Conservation (phyloP, 108 stramenopile species). For the Epipyxis sp. region DNA sequence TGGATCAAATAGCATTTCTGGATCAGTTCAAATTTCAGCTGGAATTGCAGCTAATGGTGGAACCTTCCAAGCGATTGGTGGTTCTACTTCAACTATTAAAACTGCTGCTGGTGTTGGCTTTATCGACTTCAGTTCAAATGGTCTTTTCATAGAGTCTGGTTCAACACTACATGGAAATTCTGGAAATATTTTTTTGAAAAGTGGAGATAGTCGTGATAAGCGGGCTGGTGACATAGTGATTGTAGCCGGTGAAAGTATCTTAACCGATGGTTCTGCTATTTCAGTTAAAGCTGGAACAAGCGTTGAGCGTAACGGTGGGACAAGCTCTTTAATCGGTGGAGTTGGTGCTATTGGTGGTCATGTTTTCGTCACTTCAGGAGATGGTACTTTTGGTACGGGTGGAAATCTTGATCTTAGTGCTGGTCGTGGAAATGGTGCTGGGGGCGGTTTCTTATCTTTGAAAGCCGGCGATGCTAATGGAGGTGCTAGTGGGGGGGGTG, state of each 20-base stretch:
- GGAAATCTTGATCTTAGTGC: neutral
- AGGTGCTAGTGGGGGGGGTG: slow-evolving; percentile 39
- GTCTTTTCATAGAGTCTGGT: too few species aligned
- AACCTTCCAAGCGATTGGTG: neutral
- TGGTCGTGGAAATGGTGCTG: slow-evolving; percentile 48
- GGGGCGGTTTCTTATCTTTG: slow-evolving; percentile 37
- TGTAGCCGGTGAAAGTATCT: neutral
- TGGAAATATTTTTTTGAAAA: neutral
- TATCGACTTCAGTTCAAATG: too few species aligned
- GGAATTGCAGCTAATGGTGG: neutral
- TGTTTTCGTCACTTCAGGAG: slow-evolving; percentile 20
- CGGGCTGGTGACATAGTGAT: neutral
- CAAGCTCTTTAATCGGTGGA: neutral
- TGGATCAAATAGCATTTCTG: neutral
- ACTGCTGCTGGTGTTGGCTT: neutral
- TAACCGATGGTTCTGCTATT: neutral
- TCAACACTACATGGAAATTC: too few species aligned
- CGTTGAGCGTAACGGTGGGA: neutral
- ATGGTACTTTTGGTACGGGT: neutral
- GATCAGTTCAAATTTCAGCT: neutral
- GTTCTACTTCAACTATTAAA: neutral
- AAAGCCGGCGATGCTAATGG: slow-evolving; percentile 38
- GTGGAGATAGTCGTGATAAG: neutral
- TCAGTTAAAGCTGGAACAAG: neutral
- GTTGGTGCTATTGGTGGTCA: slow-evolving; percentile 25